These are phyloP conservation scores for Andrographis paniculata DNA, from an alignment of 305 asterid species.

Conservation along the genomic window DNA sequence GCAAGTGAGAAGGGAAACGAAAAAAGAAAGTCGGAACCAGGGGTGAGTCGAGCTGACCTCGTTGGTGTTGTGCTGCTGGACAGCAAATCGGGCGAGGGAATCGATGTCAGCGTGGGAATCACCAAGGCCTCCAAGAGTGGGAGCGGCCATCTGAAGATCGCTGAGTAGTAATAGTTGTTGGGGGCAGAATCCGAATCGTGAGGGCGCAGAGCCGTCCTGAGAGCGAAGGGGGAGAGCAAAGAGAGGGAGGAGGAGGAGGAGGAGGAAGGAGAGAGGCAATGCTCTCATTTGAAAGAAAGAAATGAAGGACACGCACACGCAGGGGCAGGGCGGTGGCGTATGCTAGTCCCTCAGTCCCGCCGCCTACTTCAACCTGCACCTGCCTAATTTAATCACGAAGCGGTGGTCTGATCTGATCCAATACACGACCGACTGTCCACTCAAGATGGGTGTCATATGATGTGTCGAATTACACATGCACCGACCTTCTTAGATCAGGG, in stretches of 20 bases:
- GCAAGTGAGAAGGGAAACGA: not conserved
- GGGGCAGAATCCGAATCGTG: not conserved
- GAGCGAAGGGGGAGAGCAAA: not conserved
- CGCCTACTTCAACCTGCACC: no score
- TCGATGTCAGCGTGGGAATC: slow-evolving; percentile 39
- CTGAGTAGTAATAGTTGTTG: not conserved
- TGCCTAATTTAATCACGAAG: no score
- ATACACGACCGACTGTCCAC: no score
- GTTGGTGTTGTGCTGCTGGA: slow-evolving; percentile 55
- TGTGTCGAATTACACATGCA: no score
- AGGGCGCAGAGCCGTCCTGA: not conserved
- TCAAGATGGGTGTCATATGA: no score
- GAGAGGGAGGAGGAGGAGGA: not conserved
- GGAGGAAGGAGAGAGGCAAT: not conserved
- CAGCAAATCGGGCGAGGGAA: slow-evolving; percentile 62
- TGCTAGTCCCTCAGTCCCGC: no score
- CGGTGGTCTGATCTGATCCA: no score
- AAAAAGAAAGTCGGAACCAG: not conserved
- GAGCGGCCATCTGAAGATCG: slow-evolving; percentile 31
- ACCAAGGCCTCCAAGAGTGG: slow-evolving; percentile 43
- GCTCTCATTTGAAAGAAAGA: not conserved
- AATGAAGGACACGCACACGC: no score
- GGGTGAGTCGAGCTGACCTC: slow-evolving; percentile 20
- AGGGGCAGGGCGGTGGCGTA: no score
- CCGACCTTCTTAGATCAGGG: no score